Evolutionary conservation across 495 filamentous ascomycete species (phyloP), one percentile per base, ranked within the genome.

Genomic region (Penicillium antarcticum): DNA sequence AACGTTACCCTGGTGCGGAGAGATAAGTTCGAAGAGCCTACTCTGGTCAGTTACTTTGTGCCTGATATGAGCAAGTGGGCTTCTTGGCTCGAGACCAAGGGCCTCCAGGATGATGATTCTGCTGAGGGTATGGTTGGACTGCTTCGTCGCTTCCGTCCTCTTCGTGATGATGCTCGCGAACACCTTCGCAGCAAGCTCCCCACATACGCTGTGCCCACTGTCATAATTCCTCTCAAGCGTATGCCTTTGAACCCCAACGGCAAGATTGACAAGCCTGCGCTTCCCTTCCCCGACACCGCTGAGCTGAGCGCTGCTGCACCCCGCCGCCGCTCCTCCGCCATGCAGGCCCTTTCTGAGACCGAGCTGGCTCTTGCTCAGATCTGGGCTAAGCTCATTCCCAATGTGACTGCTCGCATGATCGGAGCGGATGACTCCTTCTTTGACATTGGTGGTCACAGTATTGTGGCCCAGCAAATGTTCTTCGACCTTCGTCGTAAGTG

Each of bases 221-320:
- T 92, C 31, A 80, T 91, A 52, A 88, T 98, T 24, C 83, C 88
- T 2, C 81, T 98, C 18, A 78, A 80, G 43, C 85, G 85, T 35
- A 80, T 97, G 45, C 92, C 92, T 0, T 74, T 97, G 23, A 97
- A 96, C 69, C 92, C 92, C 12, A 97, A 97, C 57, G 92, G 91
- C 52, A 97, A 96, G 73, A 84, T 95, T 39, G 94, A 98, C 63
- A 90, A 87, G 69, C 90, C 90, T 5, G 87, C 85, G 1, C 77
- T 98, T 36, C 94, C 94, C 0, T 97, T 95, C 81, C 94, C 94
- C 0, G 88, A 92, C 65, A 84, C 83, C 10, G 79, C 79, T 3
- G 83, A 90, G 52, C 64, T 76, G 40, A 68, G 61, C 52, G 64
- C 69, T 4, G 71, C 64, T 21, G 73, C 67, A 18, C 68, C 66